Evolutionary conservation across 225 moss, liverwort and hornwort species (phyloP).

Genomic region (Neckera pumila): DNA sequence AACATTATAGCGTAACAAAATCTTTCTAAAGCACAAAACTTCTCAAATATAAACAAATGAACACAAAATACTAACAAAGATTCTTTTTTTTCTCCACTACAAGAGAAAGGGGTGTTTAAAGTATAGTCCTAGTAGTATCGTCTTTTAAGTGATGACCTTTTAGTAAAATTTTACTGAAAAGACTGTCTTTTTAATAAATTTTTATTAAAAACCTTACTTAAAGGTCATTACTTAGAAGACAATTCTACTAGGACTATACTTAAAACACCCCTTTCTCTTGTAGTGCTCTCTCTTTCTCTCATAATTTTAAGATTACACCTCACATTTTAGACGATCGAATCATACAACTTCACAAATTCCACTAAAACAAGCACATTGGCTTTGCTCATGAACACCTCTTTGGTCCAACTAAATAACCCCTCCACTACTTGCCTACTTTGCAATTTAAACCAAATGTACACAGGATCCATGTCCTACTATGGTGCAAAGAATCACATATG

Average conservation of each 20-base stretch:
- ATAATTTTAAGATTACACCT: not conserved
- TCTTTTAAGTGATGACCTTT: too few relatives aligned
- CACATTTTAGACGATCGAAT: not conserved
- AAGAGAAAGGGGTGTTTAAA: too few relatives aligned
- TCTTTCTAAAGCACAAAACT: not conserved
- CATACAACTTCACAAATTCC: not conserved
- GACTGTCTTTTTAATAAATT: too few relatives aligned
- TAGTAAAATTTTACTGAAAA: too few relatives aligned
- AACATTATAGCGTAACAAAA: not conserved
- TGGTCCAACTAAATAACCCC: not conserved
- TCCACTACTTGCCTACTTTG: not conserved
- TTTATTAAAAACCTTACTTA: too few relatives aligned
- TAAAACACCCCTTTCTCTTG: too few relatives aligned
- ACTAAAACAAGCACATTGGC: not conserved
- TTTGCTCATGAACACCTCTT: not conserved
- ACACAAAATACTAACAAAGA: not conserved
- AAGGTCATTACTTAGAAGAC: too few relatives aligned
- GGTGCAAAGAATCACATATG: not conserved
- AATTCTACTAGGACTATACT: too few relatives aligned
- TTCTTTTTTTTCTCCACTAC: too few relatives aligned
- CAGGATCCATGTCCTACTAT: not conserved
- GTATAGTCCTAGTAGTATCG: too few relatives aligned
- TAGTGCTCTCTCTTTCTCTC: not conserved
- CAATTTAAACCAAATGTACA: not conserved
- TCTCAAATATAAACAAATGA: not conserved